Evolutionary conservation across 768 basidiomycete genomes (phyloP), one percentile per base, ranked within the genome.

Genomic region (Auriculariales sp.): DNA sequence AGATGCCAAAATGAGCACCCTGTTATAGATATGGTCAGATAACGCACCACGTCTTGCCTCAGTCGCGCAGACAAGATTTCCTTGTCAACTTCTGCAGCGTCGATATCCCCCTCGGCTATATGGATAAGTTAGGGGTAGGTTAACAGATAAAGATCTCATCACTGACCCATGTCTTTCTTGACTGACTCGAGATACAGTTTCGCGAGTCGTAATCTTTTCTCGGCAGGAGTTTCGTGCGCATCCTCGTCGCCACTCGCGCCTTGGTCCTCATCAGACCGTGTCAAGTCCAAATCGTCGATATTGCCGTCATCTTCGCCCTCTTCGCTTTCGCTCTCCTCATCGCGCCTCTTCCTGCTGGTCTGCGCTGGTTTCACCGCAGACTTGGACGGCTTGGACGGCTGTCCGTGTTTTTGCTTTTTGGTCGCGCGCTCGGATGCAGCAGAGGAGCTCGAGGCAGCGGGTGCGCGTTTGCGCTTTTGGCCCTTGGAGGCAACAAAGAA

Each of bases 31-130:
- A 31, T 10, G 6, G 28, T 27, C 17, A 15, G 45, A 47, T 9
- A 22, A 69, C 71, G 49, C 33, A 72, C 71, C 4, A 94, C 91
- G 67, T 97, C 94, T 62, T 91, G 81, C 62, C 91, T 89, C 54
- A 99, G 70, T 49, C 95, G 72, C 17, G 91, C 74, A 36, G 86
- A 86, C 53, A 99, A 87, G 54, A 97, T 71, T 55, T 97, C 94
- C 57, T 78, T 77, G 70, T 99, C 95, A 25, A 98, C 81, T 57
- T 97, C 93, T 1, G 88, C 92, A 3, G 95, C 95, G 61, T 99
- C 94, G 54, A 81, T 92, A 54, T 91, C 91, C 29, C 85, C 88
- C 24, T 92, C 92, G 52, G 81, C 89, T 78, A 53, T 22, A 46
- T 25, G 47, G 17, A 10, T 47, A 25, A 28, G 14, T 11, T 3